Evolutionary conservation across 1,284 basidiomycete species (phyloP).

Genomic region (Bjerkandera adusta): DNA sequence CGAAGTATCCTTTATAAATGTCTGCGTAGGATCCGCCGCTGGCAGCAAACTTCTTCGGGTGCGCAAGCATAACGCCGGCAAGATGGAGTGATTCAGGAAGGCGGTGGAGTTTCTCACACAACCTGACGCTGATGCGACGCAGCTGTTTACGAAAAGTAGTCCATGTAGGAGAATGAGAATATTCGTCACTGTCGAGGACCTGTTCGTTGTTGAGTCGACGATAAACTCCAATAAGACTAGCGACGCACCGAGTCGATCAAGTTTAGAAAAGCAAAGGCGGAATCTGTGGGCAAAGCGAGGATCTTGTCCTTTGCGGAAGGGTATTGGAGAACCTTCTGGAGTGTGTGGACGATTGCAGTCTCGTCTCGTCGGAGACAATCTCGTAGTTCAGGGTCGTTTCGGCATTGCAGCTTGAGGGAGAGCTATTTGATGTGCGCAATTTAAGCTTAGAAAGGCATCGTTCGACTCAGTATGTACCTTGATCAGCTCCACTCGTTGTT

Average conservation of each 20-base stretch:
- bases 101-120: background rate
- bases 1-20: background rate
- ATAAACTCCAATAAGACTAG: background rate
- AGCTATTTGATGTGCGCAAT: background rate
- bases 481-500: background rate
- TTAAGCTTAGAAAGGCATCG: background rate
- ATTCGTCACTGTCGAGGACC: background rate
- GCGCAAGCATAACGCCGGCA: background rate
- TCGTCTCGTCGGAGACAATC: background rate
- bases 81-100: background rate
- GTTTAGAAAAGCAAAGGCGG: background rate
- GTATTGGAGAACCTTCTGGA: background rate
- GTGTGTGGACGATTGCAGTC: background rate
- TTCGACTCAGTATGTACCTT: background rate
- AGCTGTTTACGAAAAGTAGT: background rate
- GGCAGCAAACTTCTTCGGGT: background rate
- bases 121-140: background rate
- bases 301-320: background rate
- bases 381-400: background rate
- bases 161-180: background rate
- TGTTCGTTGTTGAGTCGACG: background rate
- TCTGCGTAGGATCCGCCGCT: conserved; percentile 1
- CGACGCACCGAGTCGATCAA: background rate
- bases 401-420: background rate
- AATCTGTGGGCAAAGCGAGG: background rate